Percentiles rank a stretch among this genome's conserved stretches.
These are phyloP conservation scores for Plasmodium malariae DNA, from an alignment of 169 alveolate species.

Conservation along the genomic window DNA sequence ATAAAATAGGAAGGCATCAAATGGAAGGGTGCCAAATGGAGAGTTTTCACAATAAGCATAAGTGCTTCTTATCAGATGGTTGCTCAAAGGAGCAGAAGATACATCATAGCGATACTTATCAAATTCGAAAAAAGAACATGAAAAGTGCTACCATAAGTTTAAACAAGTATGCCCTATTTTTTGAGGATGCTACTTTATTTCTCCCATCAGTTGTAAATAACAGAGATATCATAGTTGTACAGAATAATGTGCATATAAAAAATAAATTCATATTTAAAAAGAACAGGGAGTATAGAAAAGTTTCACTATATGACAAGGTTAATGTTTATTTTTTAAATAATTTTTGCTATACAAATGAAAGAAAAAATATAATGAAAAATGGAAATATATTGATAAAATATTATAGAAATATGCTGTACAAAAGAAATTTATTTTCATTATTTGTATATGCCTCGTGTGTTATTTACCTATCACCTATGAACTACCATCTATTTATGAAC, in stretches of 20 bases:
- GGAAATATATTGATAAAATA: conserved; percentile 7
- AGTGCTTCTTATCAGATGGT: background rate
- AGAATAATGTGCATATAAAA: conserved; percentile 27
- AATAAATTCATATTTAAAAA: conserved; percentile 24
- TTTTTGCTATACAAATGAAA: background rate
- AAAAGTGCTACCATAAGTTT: conserved; percentile 16
- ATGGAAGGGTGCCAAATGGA: too few species aligned
- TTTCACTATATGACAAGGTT: conserved; percentile 22
- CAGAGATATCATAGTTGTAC: conserved; percentile 14
- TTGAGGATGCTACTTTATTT: conserved; percentile 17
- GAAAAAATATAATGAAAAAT: conserved; percentile 4
- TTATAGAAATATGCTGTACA: conserved; percentile 28
- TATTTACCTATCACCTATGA: conserved; percentile 14
- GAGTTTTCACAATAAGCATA: background rate
- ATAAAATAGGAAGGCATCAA: too few species aligned
- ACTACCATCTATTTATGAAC: conserved; percentile 17
- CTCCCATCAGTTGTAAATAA: conserved; percentile 19
- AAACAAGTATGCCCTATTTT: conserved; percentile 18
- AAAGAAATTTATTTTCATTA: background rate
- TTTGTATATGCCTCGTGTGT: conserved; percentile 1
- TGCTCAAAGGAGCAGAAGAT: background rate
- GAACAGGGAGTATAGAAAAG: background rate
- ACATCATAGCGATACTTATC: background rate
- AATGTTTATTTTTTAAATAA: conserved; percentile 27
- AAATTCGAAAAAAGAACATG: conserved; percentile 20